These are phyloP conservation scores for Phytopythium cucurbitacearum DNA, from an alignment of 352 stramenopile species.

Conservation along the genomic window DNA sequence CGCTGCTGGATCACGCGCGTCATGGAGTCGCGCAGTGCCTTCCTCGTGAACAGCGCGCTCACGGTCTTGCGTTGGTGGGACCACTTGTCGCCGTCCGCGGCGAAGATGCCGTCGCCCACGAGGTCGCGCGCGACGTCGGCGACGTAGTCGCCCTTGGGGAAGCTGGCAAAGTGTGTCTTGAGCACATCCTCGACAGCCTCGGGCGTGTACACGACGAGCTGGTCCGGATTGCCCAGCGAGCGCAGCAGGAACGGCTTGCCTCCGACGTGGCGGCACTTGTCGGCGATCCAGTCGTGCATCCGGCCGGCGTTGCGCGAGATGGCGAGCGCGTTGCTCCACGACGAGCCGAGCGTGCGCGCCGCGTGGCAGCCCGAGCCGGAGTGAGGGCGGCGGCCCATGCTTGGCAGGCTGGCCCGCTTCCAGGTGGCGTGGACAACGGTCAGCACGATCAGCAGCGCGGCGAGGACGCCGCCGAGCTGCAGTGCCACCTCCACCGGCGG, in stretches of 20 bases:
- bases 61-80: constrained; percentile 48
- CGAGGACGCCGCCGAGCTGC: too few relatives aligned
- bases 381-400: too few relatives aligned
- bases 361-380: too few relatives aligned
- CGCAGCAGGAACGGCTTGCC: constrained; percentile 29
- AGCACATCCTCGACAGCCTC: constrained; percentile 45
- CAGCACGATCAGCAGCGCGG: too few relatives aligned
- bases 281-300: constrained; percentile 43
- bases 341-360: not conserved
- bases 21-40: constrained; percentile 39
- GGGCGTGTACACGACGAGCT: constrained; percentile 33
- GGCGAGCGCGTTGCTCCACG: constrained; percentile 2
- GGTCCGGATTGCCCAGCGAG: constrained; percentile 22
- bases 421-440: too few relatives aligned
- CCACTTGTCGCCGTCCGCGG: constrained; percentile 41
- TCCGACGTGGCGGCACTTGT: constrained; percentile 21
- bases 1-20: constrained; percentile 31
- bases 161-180: constrained; percentile 68
- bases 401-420: too few relatives aligned
- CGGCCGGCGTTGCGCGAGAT: constrained; percentile 18
- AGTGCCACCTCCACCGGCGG: too few relatives aligned
- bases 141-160: constrained; percentile 48
- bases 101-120: constrained; percentile 53
- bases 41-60: constrained; percentile 46
- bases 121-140: constrained; percentile 29